A percentile compares a stretch with the other conserved stretches of the same genome.
Conservation (phyloP, 495 filamentous ascomycete species). For the Penicilliopsis zonata region DNA sequence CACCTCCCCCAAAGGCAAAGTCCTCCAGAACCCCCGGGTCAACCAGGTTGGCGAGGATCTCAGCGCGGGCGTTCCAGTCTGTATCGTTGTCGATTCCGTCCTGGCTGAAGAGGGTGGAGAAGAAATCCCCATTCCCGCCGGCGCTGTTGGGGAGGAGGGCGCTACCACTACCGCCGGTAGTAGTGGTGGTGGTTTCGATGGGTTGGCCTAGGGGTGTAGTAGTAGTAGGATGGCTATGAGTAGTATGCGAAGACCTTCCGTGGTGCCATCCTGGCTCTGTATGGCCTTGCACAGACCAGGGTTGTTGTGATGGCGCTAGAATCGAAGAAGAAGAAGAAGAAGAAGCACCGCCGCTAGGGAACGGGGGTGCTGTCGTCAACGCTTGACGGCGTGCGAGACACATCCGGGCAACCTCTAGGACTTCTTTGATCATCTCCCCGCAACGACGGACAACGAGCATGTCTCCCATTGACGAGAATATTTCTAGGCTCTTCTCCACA, state of each 20-base stretch:
- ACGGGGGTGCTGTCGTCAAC: neutral
- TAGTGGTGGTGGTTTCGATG: neutral
- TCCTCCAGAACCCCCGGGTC: conserved; percentile 16
- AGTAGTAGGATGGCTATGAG: too few species aligned
- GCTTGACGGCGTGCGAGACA: conserved; percentile 7
- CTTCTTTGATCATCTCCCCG: conserved; percentile 14
- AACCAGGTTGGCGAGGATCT: conserved; percentile 15
- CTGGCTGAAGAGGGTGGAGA: conserved; percentile 12
- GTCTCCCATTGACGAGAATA: conserved; percentile 16
- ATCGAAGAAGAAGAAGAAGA: too few species aligned
- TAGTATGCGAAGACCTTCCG: too few species aligned
- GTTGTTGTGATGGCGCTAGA: too few species aligned
- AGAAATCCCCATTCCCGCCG: conserved; percentile 9
- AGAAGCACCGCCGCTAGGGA: neutral
- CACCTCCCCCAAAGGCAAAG: conserved; percentile 16
- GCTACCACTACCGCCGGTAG: too few species aligned
- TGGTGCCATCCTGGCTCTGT: too few species aligned
- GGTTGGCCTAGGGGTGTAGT: too few species aligned
- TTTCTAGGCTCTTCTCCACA: conserved; percentile 15
- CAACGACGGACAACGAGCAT: conserved; percentile 16
- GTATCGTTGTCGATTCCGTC: conserved; percentile 2
- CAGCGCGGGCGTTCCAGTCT: conserved; percentile 3
- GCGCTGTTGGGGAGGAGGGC: neutral
- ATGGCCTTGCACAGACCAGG: too few species aligned
- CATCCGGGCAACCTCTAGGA: conserved; percentile 10